Evolutionary conservation across 2,329 filamentous ascomycete species (phyloP), one percentile per base, ranked within the genome.

Genomic region (Aureobasidium mangrovei): DNA sequence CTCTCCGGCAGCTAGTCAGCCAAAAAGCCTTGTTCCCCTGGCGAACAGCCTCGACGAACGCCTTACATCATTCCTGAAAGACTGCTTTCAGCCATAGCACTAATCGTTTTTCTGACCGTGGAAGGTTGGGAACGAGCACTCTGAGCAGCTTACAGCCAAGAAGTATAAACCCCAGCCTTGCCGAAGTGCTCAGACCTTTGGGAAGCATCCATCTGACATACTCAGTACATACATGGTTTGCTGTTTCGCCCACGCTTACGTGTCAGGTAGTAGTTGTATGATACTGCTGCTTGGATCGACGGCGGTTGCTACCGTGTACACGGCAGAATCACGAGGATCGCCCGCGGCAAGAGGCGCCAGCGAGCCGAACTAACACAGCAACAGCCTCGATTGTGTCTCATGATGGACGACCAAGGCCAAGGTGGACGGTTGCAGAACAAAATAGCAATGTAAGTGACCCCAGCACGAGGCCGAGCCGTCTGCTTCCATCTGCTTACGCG

Each of bases 351-450:
- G 12, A 2, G 7, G 5, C 10, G 4, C 7, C 9, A 36, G 18
- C 18, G 18, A 18, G 18, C 18, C 18, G 18, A 18, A 29, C 4
- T 10, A 24, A 36, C 40, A 36, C 18, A 35, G 36, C 10, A 7
- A 31, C 29, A 35, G 32, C 31, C 27, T 36, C 26, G 12, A 12
- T 10, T 27, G 4, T 36, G 8, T 40, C 38, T 12, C n/a, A 6
- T 24, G 9, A 18, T 12, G 7, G 45, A 44, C 40, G 33, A 53
- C 9, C 51, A 51, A 18, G 45, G 45, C 7, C 9, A 38, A 6
- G 36, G n/a, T 32, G 53, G 45, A 45, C 36, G 45, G 12, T 32
- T 55, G 44, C 45, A 55, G 4, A 43, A 55, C 39, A 55, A 55
- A 39, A 39, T 55, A 44, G 53, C 53, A 27, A 41, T 55, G 53